Conservation (phyloP, 164 flowering plant genomes). For the Vitis riparia region DNA sequence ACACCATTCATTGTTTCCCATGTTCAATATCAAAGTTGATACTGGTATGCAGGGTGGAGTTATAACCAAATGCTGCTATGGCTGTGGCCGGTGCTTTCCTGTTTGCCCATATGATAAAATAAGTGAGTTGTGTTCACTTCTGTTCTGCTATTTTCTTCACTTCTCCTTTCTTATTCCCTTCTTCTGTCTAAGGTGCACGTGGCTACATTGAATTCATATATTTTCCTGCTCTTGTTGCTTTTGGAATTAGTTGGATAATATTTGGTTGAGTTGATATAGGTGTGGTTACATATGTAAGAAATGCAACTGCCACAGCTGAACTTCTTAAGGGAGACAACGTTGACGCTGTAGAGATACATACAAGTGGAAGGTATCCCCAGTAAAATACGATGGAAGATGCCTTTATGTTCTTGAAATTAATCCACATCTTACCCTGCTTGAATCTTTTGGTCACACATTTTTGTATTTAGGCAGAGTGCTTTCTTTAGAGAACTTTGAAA, state of each 20-base stretch:
- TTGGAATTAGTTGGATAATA: neutral
- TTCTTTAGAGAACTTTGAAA: slow-evolving; percentile 56
- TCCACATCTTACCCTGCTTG: neutral
- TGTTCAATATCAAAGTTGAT: neutral
- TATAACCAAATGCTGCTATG: slow-evolving; percentile 79
- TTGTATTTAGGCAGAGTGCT: slow-evolving; percentile 39
- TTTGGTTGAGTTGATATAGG: slow-evolving; percentile 32
- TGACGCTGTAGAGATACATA: slow-evolving; percentile 86
- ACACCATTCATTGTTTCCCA: neutral
- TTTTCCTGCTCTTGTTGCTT: neutral
- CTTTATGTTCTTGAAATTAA: neutral
- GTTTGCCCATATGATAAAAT: slow-evolving; percentile 86
- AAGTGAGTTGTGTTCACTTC: slow-evolving; percentile 40
- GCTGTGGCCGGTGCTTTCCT: slow-evolving; percentile 88
- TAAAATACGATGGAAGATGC: neutral
- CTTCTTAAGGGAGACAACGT: slow-evolving; percentile 62
- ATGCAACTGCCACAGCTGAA: slow-evolving; percentile 52
- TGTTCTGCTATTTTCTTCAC: neutral
- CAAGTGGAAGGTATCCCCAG: slow-evolving; percentile 65
- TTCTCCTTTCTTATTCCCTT: too few relatives aligned
- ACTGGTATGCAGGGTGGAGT: slow-evolving; percentile 60
- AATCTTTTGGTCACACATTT: neutral
- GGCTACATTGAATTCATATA: too few relatives aligned
- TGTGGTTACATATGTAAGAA: slow-evolving; percentile 55
- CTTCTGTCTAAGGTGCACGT: too few relatives aligned